phyloP scores from a whole-genome alignment of 202 grass and related monocot genomes.

The Saccharum hybrid region DNA sequence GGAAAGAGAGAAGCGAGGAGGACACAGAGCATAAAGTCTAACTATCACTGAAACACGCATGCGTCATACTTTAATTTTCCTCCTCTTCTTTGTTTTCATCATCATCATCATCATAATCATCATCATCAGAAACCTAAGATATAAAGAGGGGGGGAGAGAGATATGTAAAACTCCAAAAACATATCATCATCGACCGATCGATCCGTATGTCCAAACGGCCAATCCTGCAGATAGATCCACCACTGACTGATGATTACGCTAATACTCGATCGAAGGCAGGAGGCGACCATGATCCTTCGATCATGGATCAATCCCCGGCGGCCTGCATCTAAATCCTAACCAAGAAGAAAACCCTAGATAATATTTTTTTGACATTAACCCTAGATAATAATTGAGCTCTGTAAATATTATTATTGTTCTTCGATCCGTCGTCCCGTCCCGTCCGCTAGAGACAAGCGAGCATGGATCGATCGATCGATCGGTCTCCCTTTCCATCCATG shows the following conservation, averaged over 20 bases:
- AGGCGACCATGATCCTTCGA: constrained; percentile 46
- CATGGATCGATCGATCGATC: neutral
- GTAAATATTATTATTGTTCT: constrained; percentile 6
- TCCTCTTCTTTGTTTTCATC: neutral
- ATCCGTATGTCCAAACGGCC: constrained; percentile 34
- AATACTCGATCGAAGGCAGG: neutral
- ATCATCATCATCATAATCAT: constrained; percentile 18
- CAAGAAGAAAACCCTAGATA: neutral
- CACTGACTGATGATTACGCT: neutral
- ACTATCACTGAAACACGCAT: constrained; percentile 48
- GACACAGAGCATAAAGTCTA: constrained; percentile 35
- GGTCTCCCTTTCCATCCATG: neutral
- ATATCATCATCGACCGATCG: constrained; percentile 1
- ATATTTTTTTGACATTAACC: too few species aligned
- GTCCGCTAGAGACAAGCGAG: neutral
- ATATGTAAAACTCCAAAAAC: neutral
- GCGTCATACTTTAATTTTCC: constrained; percentile 18
- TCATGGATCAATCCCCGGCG: neutral
- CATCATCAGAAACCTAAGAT: constrained; percentile 21
- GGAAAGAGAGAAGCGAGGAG: neutral
- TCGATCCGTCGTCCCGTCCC: neutral
- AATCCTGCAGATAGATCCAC: constrained; percentile 27
- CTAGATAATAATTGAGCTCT: neutral
- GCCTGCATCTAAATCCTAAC: constrained; percentile 31
- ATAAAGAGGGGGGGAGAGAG: neutral